Evolutionary conservation across 1,284 basidiomycete genomes (phyloP), one percentile per base, ranked within the genome.

Genomic region (Takashimella tepidaria): DNA sequence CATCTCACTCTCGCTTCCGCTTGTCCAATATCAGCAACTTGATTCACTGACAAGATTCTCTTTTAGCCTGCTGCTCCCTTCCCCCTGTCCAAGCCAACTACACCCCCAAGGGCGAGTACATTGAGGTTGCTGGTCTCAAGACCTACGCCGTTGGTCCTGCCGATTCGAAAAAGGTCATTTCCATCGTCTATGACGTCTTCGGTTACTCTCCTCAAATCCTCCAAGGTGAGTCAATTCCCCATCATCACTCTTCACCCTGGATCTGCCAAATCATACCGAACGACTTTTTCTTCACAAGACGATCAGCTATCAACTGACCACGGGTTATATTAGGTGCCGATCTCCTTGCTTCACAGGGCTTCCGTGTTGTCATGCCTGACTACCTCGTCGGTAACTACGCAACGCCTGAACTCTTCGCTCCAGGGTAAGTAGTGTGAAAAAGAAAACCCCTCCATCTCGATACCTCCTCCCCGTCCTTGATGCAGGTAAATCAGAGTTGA

Each of bases 31-130:
- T n/a, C n/a, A n/a, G n/a, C n/a, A n/a, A n/a, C 31, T 37, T 37
- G 31, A 8, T 16, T 37, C 31, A 8, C 31, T 16, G 31, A 8
- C 16, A 8, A 37, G 40, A 52, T n/a, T 8, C 25, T 10, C 45
- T 37, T 21, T 12, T 54, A 71, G 78, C 76, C n/a, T 79, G 78
- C 72, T 79, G 78, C 73, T 66, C 66, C 49, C 70, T 78, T 51
- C 76, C 78, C 23, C 77, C 78, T 44, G 77, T 77, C 52, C 60
- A 77, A 67, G 73, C 73, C 49, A 68, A 77, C 52, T 79, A 80
- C 71, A 70, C 75, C n/a, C 72, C 76, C 57, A 77, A 77, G 68
- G 79, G 79, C 27, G 53, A 58, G 5, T 77, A 67, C 54, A 49
- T 47, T 26, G 68, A 70, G 22, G 57, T 78, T 55, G 61, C 69